A percentile compares a stretch with the other conserved stretches of the same genome.
These are phyloP conservation scores for Evernia prunastri DNA, from an alignment of 495 filamentous ascomycete species.

Conservation along the genomic window DNA sequence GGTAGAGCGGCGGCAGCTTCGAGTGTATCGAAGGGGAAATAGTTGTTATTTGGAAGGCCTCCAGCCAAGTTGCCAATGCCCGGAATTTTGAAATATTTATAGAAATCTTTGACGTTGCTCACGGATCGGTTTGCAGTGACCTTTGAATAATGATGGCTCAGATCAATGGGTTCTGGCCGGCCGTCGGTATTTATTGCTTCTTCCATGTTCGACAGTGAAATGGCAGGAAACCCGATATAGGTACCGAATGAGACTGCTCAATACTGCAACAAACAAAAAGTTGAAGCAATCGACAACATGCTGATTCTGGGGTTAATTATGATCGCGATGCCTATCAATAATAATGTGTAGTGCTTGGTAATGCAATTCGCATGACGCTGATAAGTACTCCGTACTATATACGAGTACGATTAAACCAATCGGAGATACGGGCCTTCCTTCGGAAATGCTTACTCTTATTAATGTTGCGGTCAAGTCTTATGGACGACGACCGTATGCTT, in stretches of 20 bases:
- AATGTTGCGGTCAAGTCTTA: neutral
- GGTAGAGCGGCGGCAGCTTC: conserved; percentile 72
- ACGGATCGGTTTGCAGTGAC: conserved; percentile 55
- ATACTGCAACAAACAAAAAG: neutral
- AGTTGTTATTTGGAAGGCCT: conserved; percentile 70
- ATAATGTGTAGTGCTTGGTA: conserved; percentile 14
- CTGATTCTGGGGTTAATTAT: too few species aligned
- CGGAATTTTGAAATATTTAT: conserved; percentile 77
- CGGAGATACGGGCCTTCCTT: neutral
- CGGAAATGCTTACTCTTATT: too few species aligned
- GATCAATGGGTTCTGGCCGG: conserved; percentile 54
- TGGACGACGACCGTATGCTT: neutral
- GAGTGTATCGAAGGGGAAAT: conserved; percentile 88
- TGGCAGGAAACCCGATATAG: neutral
- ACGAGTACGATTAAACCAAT: neutral
- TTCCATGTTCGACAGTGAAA: conserved; percentile 7
- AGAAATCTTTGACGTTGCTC: conserved; percentile 68
- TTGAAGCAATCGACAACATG: neutral
- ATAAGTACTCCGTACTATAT: neutral
- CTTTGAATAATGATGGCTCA: conserved; percentile 71
- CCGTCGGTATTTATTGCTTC: conserved; percentile 7
- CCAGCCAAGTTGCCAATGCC: conserved; percentile 83
- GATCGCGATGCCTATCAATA: neutral
- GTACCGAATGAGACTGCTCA: neutral
- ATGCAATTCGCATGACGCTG: neutral